Evolutionary conservation across 352 stramenopile species (phyloP).

Genomic region (Globisporangium polare): DNA sequence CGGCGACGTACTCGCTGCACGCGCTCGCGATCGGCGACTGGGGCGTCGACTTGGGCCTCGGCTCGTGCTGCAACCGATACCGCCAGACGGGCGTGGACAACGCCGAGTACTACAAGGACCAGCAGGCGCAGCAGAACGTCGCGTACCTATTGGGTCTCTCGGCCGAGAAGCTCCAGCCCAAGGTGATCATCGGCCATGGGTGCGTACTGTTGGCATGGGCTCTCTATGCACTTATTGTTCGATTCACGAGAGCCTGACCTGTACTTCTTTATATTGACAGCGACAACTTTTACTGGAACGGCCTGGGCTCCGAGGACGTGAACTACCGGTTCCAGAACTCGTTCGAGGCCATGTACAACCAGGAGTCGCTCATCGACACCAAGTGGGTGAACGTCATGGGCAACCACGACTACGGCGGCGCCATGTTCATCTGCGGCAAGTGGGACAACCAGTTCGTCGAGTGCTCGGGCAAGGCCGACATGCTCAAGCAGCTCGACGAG

Average conservation of each 20-base stretch:
- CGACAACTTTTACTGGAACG: conserved; percentile 75
- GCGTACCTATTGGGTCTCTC: conserved; percentile 57
- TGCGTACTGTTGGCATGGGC: conserved; percentile 16
- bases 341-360: conserved; percentile 65
- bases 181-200: conserved; percentile 56
- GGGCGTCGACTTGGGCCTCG: conserved; percentile 54
- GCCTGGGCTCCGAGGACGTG: conserved; percentile 57
- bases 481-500: conserved; percentile 61
- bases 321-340: conserved; percentile 61
- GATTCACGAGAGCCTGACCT: not conserved
- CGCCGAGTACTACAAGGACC: conserved; percentile 67
- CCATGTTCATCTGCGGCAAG: conserved; percentile 76
- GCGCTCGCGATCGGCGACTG: conserved; percentile 72
- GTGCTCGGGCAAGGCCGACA: conserved; percentile 46
- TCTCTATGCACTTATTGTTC: not conserved
- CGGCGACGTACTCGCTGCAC: conserved; percentile 46
- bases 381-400: conserved; percentile 72
- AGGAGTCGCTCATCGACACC: conserved; percentile 37
- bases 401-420: conserved; percentile 69
- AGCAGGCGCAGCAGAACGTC: conserved; percentile 63
- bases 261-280: conserved; percentile 9
- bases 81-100: conserved; percentile 51
- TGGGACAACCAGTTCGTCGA: conserved; percentile 60
- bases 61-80: conserved; percentile 72
- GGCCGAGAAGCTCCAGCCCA: conserved; percentile 53